Evolutionary conservation across 139 green algal species (phyloP), one percentile per base, ranked within the genome.

Genomic region (Yamagishiella unicocca): DNA sequence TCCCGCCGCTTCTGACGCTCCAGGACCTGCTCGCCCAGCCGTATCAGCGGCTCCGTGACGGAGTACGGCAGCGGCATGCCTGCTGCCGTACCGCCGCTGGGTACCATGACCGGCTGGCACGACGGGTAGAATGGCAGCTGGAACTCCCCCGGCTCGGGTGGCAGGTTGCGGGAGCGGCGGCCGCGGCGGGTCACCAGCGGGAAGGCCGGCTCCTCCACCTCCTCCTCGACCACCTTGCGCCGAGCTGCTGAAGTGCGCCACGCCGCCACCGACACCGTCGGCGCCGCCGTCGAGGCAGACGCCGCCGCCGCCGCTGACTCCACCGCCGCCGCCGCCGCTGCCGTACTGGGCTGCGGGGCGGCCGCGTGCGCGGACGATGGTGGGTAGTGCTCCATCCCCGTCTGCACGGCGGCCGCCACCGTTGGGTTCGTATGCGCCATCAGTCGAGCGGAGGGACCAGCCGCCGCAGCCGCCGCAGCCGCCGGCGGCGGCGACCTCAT

Each of bases 81-180:
- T 1, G 27, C 72, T 9, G 14, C 25, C 14, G 38, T 50, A 12
- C 46, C 74, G 10, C 45, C 74, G 50, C 50, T 50, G 42, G 54
- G 1, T 45, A 74, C 42, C 27, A 46, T 43, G 14, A n/a, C 40
- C 35, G 61, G 62, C 43, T 78, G 80, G 80, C 62, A 77, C 5
- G 43, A 68, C 21, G 45, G 43, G 80, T 86, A 86, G 10, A n/a
- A 35, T 1, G 80, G 80, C 62, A 86, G 80, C 7, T 33, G 45
- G 80, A 86, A 86, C 6, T 29, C 46, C 1, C 4, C 40, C 4
- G 61, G n/a, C 4, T 77, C 64, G 4, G 43, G 80, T 31, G 80
- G 43, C 6, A 86, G 64, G 80, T 77, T 86, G 42, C 80, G 80
- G 0, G 80, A 86, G 24, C 80, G 62, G 27, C 64, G 80, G 43